Percentiles rank a stretch among this genome's conserved stretches.
These are phyloP conservation scores for Agaricales sp. DNA, from an alignment of 1,284 basidiomycete species.

Conservation along the genomic window DNA sequence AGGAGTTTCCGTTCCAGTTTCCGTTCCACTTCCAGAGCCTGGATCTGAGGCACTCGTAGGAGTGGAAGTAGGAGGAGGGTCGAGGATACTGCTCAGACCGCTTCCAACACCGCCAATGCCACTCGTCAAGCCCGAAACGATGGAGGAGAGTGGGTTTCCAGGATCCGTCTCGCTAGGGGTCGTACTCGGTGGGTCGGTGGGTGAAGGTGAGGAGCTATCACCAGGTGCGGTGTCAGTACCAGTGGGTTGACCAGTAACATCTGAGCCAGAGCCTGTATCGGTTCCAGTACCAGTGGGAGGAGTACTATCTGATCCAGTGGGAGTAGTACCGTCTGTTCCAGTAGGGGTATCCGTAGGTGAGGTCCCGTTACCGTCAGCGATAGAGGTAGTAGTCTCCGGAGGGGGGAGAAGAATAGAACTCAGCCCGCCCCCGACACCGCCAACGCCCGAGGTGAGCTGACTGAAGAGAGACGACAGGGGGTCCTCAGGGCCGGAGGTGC, in stretches of 20 bases:
- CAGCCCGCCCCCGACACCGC: neutral
- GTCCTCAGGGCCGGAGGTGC: neutral
- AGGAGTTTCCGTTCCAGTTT: slow-evolving; percentile 4
- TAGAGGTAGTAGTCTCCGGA: neutral
- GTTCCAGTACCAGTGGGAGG: slow-evolving; percentile 3
- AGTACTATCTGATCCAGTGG: too few species aligned
- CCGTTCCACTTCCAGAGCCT: slow-evolving; percentile 11
- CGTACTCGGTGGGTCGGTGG: neutral
- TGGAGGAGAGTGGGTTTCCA: slow-evolving; percentile 5
- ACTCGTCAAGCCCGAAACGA: too few species aligned
- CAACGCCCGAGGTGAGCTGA: neutral
- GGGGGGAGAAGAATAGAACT: neutral
- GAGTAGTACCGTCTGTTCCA: neutral
- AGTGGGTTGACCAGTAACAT: too few species aligned
- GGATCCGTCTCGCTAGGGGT: neutral
- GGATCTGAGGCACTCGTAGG: slow-evolving; percentile 1
- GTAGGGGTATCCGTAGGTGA: neutral
- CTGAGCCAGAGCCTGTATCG: slow-evolving; percentile 2
- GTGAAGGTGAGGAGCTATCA: neutral
- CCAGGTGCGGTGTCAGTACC: slow-evolving; percentile 3
- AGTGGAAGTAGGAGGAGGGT: neutral
- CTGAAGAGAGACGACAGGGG: neutral
- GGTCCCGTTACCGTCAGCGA: neutral
- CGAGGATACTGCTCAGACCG: slow-evolving; percentile 4
- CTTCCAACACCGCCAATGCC: too few species aligned